Base-by-base conservation (phyloP, 371 early-diverging fungal species). In the Capillidium rhysosporum region DNA sequence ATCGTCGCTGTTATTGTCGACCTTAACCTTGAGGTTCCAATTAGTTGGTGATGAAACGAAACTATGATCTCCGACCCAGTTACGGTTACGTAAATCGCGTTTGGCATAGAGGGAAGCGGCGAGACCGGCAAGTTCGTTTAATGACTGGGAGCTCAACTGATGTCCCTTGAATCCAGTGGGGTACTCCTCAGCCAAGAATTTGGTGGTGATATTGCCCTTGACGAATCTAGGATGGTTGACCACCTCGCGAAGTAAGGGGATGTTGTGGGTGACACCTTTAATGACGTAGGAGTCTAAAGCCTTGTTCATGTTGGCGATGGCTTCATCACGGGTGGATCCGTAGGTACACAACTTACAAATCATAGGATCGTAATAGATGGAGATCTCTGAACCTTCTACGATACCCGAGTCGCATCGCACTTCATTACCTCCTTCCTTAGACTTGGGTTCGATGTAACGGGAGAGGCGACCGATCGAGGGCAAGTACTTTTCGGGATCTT, bases 241-340 rank as follows among this genome's bases (percentile, higher is more conserved):
- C 20, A 96, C 89, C 55, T 87, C 89, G 41, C 89, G 79, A 55
- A 96, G 62, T 4, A 95, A 70, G 5, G 96, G 92, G 30, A 95
- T 82, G 63, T 95, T 95, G 72, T 92, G 93, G 1, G 91, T 92
- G 3, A 95, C 92, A 49, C 83, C 80, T 57, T 82, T 80, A 64
- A 95, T 92, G 28, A 92, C 84, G 61, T 92, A 91, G 14, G 65
- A 71, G 66, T 92, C 92, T 52, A 97, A 69, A 8, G 92, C 91
- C 26, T 72, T 64, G 46, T 77, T 63, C 92, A 93, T 90, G 29
- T 59, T 66, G 39, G 72, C 63, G 10, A 89, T 68, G 0, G 92
- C 88, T 59, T 76, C 77, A 28, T 73, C 66, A 47, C 98, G 76
- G 0, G 80, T 86, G 3, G 67, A 63, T 1, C 87, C 95, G 59